phyloP scores from a whole-genome alignment of 1,284 basidiomycete species.

The Boletus semigastroideus region DNA sequence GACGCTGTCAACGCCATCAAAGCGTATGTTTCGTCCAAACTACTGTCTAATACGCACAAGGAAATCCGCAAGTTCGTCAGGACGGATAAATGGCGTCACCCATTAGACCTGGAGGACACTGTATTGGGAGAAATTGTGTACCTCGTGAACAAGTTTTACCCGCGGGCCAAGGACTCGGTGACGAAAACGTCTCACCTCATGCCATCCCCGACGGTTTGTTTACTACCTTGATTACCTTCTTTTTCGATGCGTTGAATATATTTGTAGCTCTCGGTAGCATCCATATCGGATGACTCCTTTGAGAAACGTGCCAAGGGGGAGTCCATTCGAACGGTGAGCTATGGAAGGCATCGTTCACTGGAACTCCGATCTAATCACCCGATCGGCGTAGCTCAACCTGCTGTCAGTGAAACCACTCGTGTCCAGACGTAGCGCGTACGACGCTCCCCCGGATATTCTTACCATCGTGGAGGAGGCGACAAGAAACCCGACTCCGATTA shows the following conservation, averaged over 20 bases:
- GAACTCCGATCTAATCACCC: not conserved
- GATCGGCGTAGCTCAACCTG: not conserved
- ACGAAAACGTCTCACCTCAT: not conserved
- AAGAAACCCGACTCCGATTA: not conserved
- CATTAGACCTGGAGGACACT: too few relatives aligned
- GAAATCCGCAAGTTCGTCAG: not conserved
- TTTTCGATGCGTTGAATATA: not conserved
- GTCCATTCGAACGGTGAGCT: not conserved
- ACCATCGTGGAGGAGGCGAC: conserved; percentile 8
- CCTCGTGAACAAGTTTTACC: conserved; percentile 7
- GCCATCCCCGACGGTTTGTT: not conserved
- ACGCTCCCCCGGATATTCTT: conserved; percentile 7
- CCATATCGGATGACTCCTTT: not conserved
- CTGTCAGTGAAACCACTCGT: not conserved
- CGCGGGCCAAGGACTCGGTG: not conserved
- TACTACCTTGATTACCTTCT: not conserved
- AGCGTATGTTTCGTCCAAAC: conserved; percentile 1
- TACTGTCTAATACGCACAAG: conserved; percentile 1
- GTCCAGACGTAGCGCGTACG: not conserved
- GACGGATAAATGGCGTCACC: not conserved
- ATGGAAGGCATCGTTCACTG: not conserved
- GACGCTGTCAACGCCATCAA: conserved; percentile 7
- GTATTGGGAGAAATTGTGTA: not conserved
- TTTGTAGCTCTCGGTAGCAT: not conserved
- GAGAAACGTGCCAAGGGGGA: not conserved